These are phyloP conservation scores for Desmodesmus armatus DNA, from an alignment of 139 green algal genomes.

Conservation along the genomic window DNA sequence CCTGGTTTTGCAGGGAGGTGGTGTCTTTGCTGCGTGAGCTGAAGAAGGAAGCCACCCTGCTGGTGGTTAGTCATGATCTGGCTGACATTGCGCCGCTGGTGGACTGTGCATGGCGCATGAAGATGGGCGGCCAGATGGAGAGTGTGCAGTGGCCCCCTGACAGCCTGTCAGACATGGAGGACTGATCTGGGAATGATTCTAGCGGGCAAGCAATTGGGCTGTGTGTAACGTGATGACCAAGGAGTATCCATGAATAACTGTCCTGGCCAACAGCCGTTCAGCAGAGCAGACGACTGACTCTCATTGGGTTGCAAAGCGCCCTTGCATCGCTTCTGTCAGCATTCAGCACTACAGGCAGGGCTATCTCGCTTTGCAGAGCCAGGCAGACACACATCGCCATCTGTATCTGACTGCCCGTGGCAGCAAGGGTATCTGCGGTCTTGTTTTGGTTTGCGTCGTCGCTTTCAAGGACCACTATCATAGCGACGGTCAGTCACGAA, in stretches of 20 bases:
- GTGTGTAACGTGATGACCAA: not conserved
- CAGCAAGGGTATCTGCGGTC: too few relatives aligned
- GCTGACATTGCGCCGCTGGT: constrained; percentile 83
- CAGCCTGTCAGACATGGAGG: constrained; percentile 50
- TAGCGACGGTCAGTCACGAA: too few relatives aligned
- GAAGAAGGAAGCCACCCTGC: constrained; percentile 85
- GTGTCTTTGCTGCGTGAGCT: constrained; percentile 63
- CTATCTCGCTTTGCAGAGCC: too few relatives aligned
- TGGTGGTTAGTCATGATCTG: constrained; percentile 93
- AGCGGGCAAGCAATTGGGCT: not conserved
- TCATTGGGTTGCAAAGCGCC: too few relatives aligned
- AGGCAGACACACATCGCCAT: too few relatives aligned
- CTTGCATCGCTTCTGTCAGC: too few relatives aligned
- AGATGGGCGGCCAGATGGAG: constrained; percentile 59
- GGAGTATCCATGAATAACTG: too few relatives aligned
- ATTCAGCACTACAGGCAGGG: too few relatives aligned
- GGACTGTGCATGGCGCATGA: constrained; percentile 79
- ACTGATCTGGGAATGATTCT: constrained; percentile 8
- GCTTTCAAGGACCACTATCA: too few relatives aligned
- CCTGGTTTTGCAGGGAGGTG: constrained; percentile 28
- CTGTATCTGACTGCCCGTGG: too few relatives aligned
- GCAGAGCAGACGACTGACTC: too few relatives aligned
- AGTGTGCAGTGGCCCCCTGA: constrained; percentile 58
- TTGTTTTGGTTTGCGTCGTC: too few relatives aligned
- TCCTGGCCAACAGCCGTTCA: not conserved